Percentiles rank a stretch among this genome's conserved stretches.
Evolutionary conservation across 805 yeast species (phyloP).

Genomic region (Saccharomycopsis guyanensis): DNA sequence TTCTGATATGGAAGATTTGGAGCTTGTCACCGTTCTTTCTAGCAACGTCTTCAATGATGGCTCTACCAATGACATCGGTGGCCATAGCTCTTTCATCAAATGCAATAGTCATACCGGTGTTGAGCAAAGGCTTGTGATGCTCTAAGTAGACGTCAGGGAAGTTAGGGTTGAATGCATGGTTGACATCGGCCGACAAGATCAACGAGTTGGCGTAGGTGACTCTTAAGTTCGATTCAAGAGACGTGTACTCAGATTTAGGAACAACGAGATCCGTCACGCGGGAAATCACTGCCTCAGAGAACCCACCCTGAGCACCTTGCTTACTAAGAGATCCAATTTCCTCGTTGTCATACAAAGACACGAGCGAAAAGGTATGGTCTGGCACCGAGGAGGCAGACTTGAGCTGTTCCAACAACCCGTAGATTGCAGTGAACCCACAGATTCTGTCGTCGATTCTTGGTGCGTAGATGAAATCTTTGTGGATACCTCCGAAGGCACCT

Average conservation of each 20-base stretch:
- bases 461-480: conserved; percentile 67
- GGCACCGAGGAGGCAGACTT: conserved; percentile 27
- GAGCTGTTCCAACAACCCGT: conserved; percentile 46
- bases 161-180: conserved; percentile 76
- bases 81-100: conserved; percentile 80
- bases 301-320: conserved; percentile 77
- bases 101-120: conserved; percentile 63
- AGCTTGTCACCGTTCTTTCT: conserved; percentile 52
- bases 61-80: conserved; percentile 67
- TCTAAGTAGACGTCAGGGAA: conserved; percentile 62
- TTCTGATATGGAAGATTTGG: conserved; percentile 82
- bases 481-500: conserved; percentile 71
- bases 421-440: conserved; percentile 67
- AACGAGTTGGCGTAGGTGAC: conserved; percentile 65
- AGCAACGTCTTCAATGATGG: conserved; percentile 66
- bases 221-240: conserved; percentile 27
- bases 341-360: conserved; percentile 69
- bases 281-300: conserved; percentile 55
- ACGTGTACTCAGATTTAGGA: conserved; percentile 23
- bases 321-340: conserved; percentile 77
- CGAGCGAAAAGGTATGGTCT: conserved; percentile 42
- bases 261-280: conserved; percentile 39
- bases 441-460: conserved; percentile 84
- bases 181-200: conserved; percentile 77
- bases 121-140: conserved; percentile 73